phyloP scores from a whole-genome alignment of 2,329 filamentous ascomycete species.

The Colletotrichum orchidophilum region DNA sequence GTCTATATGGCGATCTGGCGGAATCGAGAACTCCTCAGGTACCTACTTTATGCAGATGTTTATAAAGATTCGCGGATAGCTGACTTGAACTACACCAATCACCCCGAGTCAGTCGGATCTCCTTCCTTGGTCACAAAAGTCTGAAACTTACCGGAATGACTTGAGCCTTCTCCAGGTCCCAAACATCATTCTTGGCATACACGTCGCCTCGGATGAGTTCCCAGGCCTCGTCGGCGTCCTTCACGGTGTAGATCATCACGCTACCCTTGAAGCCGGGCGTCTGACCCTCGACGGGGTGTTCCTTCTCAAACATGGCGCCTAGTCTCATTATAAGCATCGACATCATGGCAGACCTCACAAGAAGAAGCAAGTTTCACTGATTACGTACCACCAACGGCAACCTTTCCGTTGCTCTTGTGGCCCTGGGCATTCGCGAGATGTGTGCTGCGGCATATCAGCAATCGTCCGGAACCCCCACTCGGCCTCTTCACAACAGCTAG shows the following conservation, averaged over 20 bases:
- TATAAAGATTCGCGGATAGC: conserved; percentile 15
- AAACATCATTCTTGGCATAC: conserved; percentile 37
- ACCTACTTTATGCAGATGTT: neutral
- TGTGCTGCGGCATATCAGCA: neutral
- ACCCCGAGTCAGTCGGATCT: neutral
- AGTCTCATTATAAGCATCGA: neutral
- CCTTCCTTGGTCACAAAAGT: no score
- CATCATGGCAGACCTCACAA: neutral
- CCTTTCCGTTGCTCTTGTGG: conserved; percentile 32
- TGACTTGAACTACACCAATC: conserved; percentile 2
- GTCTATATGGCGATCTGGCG: neutral
- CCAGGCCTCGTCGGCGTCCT: conserved; percentile 32
- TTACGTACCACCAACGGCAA: conserved; percentile 32
- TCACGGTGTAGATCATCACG: conserved; percentile 21
- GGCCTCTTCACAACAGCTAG: neutral
- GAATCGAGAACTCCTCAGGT: no score
- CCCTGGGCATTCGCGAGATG: conserved; percentile 32
- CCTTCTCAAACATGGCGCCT: conserved; percentile 27
- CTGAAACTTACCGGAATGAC: conserved; percentile 37
- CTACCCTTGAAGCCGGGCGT: conserved; percentile 22
- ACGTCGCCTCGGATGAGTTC: conserved; percentile 35
- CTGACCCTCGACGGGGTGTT: conserved; percentile 20
- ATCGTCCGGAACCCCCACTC: neutral
- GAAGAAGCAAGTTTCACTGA: no score
- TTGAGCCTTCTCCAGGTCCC: conserved; percentile 38